Conservation (phyloP, 2,329 filamentous ascomycete genomes). For the Didymella glomerata region DNA sequence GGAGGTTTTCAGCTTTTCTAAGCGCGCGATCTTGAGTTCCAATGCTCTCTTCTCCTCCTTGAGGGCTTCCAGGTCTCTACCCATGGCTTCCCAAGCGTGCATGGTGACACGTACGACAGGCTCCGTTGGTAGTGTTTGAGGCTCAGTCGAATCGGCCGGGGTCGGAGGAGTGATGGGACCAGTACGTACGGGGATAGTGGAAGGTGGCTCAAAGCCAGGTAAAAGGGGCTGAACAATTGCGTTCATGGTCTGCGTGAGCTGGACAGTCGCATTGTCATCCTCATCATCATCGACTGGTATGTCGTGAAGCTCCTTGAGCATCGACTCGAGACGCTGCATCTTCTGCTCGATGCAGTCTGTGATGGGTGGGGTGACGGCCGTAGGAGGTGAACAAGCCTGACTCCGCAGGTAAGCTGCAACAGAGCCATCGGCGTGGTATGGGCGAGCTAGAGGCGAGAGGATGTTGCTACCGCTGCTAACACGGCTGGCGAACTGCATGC, state of each 20-base stretch:
- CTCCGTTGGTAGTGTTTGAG: background rate
- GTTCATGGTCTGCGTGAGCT: background rate
- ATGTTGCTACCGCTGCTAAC: conserved; percentile 3
- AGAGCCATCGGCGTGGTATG: conserved; percentile 10
- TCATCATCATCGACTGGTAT: conserved; percentile 6
- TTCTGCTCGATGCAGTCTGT: conserved; percentile 4
- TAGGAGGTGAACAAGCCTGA: conserved; percentile 1
- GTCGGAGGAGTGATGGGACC: conserved; percentile 17
- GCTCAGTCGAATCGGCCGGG: conserved; percentile 10
- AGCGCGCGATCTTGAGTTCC: conserved; percentile 7
- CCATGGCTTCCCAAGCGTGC: conserved; percentile 16
- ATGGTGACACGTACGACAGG: conserved; percentile 19
- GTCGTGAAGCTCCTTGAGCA: conserved; percentile 2
- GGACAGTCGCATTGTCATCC: background rate
- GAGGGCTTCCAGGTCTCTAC: conserved; percentile 2
- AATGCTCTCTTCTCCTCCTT: conserved; percentile 18
- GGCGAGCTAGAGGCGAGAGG: conserved; percentile 15
- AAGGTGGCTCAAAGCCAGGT: background rate
- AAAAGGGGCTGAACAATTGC: background rate
- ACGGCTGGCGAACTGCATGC: conserved; percentile 11
- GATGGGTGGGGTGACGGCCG: background rate
- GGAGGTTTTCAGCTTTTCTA: background rate
- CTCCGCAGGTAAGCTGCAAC: conserved; percentile 21
- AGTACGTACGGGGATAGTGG: background rate
- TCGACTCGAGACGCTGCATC: conserved; percentile 8